Evolutionary conservation across 2,329 filamentous ascomycete genomes (phyloP).

Genomic region (Teratosphaeria destructans): DNA sequence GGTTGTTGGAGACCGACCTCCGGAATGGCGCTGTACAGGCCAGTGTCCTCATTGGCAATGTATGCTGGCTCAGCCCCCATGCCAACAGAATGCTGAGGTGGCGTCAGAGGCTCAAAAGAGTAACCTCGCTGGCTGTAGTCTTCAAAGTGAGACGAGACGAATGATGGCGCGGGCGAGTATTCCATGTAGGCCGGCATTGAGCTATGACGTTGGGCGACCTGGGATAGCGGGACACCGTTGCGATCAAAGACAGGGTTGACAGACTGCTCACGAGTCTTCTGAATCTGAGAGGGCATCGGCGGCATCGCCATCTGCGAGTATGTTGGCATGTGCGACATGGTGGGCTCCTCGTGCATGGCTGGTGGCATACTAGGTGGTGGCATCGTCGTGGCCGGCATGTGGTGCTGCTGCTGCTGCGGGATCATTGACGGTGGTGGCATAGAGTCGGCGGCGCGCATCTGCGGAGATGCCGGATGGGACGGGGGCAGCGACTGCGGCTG

Average conservation of each 20-base stretch:
- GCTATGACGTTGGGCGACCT: constrained; percentile 81
- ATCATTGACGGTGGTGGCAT: constrained; percentile 91
- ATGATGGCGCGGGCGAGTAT: constrained; percentile 94
- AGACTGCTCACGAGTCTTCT: constrained; percentile 79
- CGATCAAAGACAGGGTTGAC: constrained; percentile 73
- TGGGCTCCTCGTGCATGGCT: constrained; percentile 49
- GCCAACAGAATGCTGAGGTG: constrained; percentile 80
- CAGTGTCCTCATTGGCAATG: constrained; percentile 95
- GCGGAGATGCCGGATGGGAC: constrained; percentile 76
- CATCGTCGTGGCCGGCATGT: constrained; percentile 30
- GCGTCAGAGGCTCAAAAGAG: constrained; percentile 93
- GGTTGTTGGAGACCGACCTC: constrained; percentile 68
- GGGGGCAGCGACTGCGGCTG: constrained; percentile 38
- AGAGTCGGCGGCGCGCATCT: constrained; percentile 80
- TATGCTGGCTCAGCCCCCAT: constrained; percentile 85
- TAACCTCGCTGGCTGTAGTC: constrained; percentile 95
- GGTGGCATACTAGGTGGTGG: constrained; percentile 28
- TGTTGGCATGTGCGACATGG: constrained; percentile 52
- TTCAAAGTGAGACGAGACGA: constrained; percentile 96
- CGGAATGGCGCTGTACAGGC: constrained; percentile 87
- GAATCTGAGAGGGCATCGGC: constrained; percentile 57
- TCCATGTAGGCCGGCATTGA: constrained; percentile 99
- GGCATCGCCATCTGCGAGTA: constrained; percentile 65
- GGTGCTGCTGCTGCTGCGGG: constrained; percentile 35
- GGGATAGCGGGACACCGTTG: constrained; percentile 73